Evolutionary conservation across 2,329 filamentous ascomycete genomes (phyloP), one percentile per base, ranked within the genome.

Genomic region (Cercospora sojina): DNA sequence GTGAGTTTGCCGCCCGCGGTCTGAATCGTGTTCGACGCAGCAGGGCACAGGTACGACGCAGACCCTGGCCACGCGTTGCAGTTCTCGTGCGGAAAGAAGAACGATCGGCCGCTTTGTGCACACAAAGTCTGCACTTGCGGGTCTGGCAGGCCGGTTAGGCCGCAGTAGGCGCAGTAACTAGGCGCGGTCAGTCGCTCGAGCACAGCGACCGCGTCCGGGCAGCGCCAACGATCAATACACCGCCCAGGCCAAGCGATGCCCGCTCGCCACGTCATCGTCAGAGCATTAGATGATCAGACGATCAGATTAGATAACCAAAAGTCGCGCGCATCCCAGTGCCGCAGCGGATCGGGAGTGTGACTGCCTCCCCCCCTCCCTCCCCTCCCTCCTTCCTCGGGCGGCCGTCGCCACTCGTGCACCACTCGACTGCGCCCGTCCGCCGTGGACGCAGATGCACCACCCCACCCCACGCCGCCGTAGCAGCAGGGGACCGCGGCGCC

Each of bases 241-340:
- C 51, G 51, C 51, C 51, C n/a, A 23, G 51, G 51, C 51, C 51
- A 56, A 56, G 51, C 51, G n/a, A 18, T 43, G 32, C 12, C 8
- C 7, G 31, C 58, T n/a, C 31, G 20, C n/a, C 35, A 29, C 58
- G 23, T 25, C 23, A 16, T 41, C 16, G 35, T 41, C 58, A 16
- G 23, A 23, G 3, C 9, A 47, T n/a, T n/a, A n/a, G n/a, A n/a
- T n/a, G n/a, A 23, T 27, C 25, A 38, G 59, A 35, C 20, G 47
- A 62, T 63, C 55, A 23, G 53, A 47, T 49, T 57, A 49, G 55
- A 64, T 64, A 56, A 64, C 38, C 41, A 20, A 29, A 64, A 38
- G 51, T 55, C 51, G 51, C 51, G 51, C 51, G 51, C 51, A n/a
- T 55, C 23, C 51, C 20, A 55, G 51, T 29, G n/a, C 51, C 51